Evolutionary conservation across 129 eudicot genomes (phyloP).

Genomic region (Helichrysum umbraculigerum): DNA sequence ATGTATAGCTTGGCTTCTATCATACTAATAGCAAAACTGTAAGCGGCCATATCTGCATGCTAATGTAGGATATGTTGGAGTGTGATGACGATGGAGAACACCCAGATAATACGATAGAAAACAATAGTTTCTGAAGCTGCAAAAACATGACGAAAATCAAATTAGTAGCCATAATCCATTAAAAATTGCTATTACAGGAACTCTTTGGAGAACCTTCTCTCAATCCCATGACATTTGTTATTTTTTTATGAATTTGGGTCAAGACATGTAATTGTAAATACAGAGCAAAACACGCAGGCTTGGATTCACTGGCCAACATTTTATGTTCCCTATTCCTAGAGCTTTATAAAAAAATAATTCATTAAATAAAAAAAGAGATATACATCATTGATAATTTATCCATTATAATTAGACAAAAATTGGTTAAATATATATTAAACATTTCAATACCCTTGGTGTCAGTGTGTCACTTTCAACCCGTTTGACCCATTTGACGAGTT

Average conservation of each 20-base stretch:
- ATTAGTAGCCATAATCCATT: not conserved
- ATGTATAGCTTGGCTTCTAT: slow-evolving; percentile 31
- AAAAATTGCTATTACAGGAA: not conserved
- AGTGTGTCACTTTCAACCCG: not conserved
- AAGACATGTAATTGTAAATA: not conserved
- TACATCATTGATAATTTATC: not conserved
- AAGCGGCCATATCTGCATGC: slow-evolving; percentile 31
- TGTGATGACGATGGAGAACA: slow-evolving; percentile 23
- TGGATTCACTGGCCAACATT: not conserved
- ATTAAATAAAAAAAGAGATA: too few species aligned
- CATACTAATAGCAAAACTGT: slow-evolving; percentile 44
- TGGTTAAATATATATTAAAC: not conserved
- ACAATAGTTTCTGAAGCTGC: slow-evolving; percentile 43
- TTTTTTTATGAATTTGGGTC: not conserved
- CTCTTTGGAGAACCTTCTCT: not conserved
- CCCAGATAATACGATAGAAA: slow-evolving; percentile 15
- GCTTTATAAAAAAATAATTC: not conserved
- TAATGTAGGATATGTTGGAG: slow-evolving; percentile 31
- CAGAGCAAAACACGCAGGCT: not conserved
- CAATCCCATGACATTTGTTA: not conserved
- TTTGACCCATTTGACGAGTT: not conserved
- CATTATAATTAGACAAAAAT: too few species aligned
- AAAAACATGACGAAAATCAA: not conserved
- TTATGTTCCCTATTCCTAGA: not conserved
- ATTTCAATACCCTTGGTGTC: too few species aligned